phyloP scores from a whole-genome alignment of 176 grass and related monocot genomes.

The Carex myosuroides region DNA sequence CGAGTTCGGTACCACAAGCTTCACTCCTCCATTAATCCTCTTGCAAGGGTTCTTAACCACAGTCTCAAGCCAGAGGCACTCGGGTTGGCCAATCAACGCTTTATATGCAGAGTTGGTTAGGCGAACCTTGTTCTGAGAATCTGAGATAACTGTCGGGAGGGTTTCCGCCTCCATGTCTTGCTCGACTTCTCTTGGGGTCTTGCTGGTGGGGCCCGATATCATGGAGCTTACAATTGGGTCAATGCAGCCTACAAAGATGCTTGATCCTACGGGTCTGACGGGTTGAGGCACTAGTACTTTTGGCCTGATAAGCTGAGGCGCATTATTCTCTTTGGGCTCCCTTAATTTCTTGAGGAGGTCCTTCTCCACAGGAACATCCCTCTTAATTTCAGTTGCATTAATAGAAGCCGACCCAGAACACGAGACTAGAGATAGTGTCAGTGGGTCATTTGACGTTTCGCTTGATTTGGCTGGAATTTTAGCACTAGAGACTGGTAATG shows the following conservation, averaged over 20 bases:
- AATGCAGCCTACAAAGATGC: conserved; percentile 48
- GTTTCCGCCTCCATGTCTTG: conserved; percentile 57
- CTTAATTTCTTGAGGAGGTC: conserved; percentile 82
- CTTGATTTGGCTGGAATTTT: not conserved
- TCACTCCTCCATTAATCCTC: conserved; percentile 81
- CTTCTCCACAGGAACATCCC: conserved; percentile 50
- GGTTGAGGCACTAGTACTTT: conserved; percentile 64
- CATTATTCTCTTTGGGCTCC: conserved; percentile 56
- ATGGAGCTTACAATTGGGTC: not conserved
- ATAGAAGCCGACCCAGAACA: not conserved
- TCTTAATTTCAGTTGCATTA: not conserved
- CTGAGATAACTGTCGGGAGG: conserved; percentile 65
- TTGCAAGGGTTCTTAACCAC: conserved; percentile 26
- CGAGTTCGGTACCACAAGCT: conserved; percentile 33
- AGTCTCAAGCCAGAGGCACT: conserved; percentile 75
- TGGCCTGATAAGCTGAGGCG: conserved; percentile 44
- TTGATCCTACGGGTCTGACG: conserved; percentile 62
- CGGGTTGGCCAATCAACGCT: conserved; percentile 76
- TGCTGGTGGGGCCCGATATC: not conserved
- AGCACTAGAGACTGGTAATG: not conserved
- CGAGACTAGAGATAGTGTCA: conserved; percentile 31
- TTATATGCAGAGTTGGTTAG: conserved; percentile 85
- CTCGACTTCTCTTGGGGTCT: conserved; percentile 52
- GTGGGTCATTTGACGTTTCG: conserved; percentile 1
- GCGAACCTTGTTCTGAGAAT: conserved; percentile 64